A percentile compares a stretch with the other conserved stretches of the same genome.
Conservation (phyloP, 2,329 filamentous ascomycete genomes). For the Fusarium ramigenum region DNA sequence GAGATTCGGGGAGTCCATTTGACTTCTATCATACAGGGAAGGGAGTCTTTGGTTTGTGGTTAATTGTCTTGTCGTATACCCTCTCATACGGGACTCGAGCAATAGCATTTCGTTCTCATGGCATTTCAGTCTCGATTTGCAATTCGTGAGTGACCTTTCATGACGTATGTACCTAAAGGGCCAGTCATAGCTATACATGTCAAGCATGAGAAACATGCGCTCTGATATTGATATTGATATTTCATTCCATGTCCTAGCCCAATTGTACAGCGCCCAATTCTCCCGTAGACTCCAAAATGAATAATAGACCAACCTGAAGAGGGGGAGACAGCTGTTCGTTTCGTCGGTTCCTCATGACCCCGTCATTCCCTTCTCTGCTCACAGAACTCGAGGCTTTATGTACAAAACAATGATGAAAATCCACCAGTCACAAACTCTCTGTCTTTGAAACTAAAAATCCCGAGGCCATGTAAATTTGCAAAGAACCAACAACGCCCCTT, state of each 20-base stretch:
- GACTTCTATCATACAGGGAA: conserved; percentile 27
- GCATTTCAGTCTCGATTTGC: background rate
- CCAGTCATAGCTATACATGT: background rate
- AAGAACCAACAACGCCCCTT: conserved; percentile 21
- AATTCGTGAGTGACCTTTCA: background rate
- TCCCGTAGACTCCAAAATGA: conserved; percentile 29
- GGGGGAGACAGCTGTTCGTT: conserved; percentile 6
- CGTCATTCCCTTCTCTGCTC: conserved; percentile 10
- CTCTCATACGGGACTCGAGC: conserved; percentile 23
- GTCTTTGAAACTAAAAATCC: conserved; percentile 13
- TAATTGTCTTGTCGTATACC: conserved; percentile 40
- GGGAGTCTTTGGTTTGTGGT: conserved; percentile 38
- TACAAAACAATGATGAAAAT: conserved; percentile 18
- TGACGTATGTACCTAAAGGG: background rate
- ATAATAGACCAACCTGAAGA: conserved; percentile 18
- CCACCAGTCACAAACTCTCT: conserved; percentile 18
- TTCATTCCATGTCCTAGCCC: conserved; percentile 26
- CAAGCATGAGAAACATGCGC: background rate
- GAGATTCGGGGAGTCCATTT: conserved; percentile 2
- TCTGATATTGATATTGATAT: conserved; percentile 22
- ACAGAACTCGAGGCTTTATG: conserved; percentile 14
- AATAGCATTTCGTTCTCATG: conserved; percentile 7
- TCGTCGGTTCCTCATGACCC: conserved; percentile 10
- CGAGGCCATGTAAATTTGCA: conserved; percentile 5
- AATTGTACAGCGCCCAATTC: conserved; percentile 31